These are phyloP conservation scores for Scytalidium lignicola DNA, from an alignment of 2,329 filamentous ascomycete genomes.

Conservation along the genomic window DNA sequence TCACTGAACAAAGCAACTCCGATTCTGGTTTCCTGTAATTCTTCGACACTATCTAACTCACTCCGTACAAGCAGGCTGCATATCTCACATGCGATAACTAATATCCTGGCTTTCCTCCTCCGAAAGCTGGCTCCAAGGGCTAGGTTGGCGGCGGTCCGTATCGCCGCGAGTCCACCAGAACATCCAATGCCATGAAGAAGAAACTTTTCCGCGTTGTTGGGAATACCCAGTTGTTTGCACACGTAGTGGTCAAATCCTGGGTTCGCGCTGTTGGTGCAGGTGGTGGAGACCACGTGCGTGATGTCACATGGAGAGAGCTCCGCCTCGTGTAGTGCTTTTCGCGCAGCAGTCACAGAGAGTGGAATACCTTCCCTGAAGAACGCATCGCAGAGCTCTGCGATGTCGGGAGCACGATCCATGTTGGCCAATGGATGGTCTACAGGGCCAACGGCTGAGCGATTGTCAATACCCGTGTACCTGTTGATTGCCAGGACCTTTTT, in stretches of 20 bases:
- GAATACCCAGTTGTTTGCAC: constrained; percentile 51
- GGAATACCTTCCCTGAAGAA: constrained; percentile 55
- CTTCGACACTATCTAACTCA: constrained; percentile 58
- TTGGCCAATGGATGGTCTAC: constrained; percentile 59
- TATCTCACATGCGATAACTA: constrained; percentile 61
- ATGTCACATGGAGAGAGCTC: constrained; percentile 46
- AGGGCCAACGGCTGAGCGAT: constrained; percentile 56
- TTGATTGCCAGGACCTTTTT: constrained; percentile 59
- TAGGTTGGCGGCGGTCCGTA: constrained; percentile 62
- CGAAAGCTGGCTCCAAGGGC: constrained; percentile 57
- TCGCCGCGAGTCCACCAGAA: constrained; percentile 55
- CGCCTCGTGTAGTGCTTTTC: constrained; percentile 52
- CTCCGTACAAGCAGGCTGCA: constrained; percentile 57
- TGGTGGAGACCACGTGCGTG: constrained; percentile 63
- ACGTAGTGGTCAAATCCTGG: constrained; percentile 65
- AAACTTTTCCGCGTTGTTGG: constrained; percentile 56
- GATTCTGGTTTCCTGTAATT: constrained; percentile 56
- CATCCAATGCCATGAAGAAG: constrained; percentile 64
- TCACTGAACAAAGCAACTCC: constrained; percentile 65
- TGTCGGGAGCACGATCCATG: constrained; percentile 45
- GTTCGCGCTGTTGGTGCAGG: constrained; percentile 65
- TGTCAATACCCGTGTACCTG: constrained; percentile 59
- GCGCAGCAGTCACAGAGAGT: constrained; percentile 48
- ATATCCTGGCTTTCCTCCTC: constrained; percentile 53
- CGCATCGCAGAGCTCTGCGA: constrained; percentile 47